Percentiles rank a stretch among this genome's conserved stretches.
These are phyloP conservation scores for Zymoseptoria passerinii DNA, from an alignment of 2,329 filamentous ascomycete genomes.

Conservation along the genomic window DNA sequence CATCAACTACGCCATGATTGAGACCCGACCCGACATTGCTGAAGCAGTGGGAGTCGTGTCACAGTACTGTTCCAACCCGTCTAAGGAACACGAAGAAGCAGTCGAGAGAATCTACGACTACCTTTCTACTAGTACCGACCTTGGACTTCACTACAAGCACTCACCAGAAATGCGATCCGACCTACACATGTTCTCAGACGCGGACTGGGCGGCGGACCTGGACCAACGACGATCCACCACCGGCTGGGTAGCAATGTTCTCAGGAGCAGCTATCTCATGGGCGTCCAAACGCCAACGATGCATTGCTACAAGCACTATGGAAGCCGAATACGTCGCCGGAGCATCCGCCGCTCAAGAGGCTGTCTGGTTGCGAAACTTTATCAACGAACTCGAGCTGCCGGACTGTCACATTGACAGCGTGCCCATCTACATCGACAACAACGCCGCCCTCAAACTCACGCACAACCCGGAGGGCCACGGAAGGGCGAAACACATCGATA, in stretches of 20 bases:
- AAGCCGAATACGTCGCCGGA: constrained; percentile 5
- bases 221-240: neutral
- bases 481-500: constrained; percentile 4
- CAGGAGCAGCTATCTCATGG: constrained; percentile 1
- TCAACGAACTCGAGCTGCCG: constrained; percentile 2
- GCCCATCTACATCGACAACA: constrained; percentile 6
- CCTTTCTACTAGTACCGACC: no score
- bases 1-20: no score
- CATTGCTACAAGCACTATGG: neutral
- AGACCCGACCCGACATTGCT: no score
- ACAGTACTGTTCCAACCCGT: no score
- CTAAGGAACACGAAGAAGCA: no score
- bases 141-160: no score
- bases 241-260: constrained; percentile 4
- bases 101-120: no score
- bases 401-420: neutral
- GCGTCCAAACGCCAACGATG: neutral
- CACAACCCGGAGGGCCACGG: constrained; percentile 2
- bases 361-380: constrained; percentile 3
- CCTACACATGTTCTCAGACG: no score
- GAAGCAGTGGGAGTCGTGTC: no score
- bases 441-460: neutral
- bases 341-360: constrained; percentile 2
- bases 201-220: no score
- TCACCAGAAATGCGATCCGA: no score